A percentile compares a stretch with the other conserved stretches of the same genome.
phyloP scores from a whole-genome alignment of 116 monocot genomes.

The Zostera marina region DNA sequence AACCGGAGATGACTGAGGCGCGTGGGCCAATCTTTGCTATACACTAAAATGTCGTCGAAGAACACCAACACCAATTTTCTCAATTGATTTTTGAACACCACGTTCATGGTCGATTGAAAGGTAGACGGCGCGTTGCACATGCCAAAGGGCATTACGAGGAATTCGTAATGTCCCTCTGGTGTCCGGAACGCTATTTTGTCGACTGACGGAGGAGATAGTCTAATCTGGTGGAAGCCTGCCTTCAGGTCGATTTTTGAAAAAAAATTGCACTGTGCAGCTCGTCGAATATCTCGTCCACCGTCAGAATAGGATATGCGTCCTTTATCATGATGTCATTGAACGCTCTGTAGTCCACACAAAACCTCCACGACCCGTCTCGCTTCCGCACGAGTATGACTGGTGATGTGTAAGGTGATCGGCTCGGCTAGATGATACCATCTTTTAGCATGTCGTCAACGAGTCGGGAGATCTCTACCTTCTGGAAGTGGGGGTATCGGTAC shows the following conservation, averaged over 20 bases:
- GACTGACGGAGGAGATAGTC: neutral
- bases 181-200: neutral
- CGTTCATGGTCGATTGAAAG: constrained; percentile 1
- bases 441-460: too few species aligned
- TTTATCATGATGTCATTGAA: too few species aligned
- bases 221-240: constrained; percentile 1
- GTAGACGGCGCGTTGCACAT: too few species aligned
- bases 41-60: too few species aligned
- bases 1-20: too few species aligned
- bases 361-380: neutral
- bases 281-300: too few species aligned
- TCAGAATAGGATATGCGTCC: too few species aligned
- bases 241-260: constrained; percentile 7
- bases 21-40: too few species aligned
- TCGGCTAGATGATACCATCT: neutral
- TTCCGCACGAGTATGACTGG: neutral
- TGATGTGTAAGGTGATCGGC: neutral
- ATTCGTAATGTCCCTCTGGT: constrained; percentile 4
- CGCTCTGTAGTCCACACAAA: too few species aligned
- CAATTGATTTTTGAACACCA: too few species aligned
- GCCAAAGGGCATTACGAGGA: constrained; percentile 7
- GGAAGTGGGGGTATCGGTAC: neutral
- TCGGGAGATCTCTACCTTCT: neutral
- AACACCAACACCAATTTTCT: too few species aligned
- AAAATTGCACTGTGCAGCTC: neutral